Conservation (phyloP, 495 filamentous ascomycete genomes). For the Pyrenula massariospora region DNA sequence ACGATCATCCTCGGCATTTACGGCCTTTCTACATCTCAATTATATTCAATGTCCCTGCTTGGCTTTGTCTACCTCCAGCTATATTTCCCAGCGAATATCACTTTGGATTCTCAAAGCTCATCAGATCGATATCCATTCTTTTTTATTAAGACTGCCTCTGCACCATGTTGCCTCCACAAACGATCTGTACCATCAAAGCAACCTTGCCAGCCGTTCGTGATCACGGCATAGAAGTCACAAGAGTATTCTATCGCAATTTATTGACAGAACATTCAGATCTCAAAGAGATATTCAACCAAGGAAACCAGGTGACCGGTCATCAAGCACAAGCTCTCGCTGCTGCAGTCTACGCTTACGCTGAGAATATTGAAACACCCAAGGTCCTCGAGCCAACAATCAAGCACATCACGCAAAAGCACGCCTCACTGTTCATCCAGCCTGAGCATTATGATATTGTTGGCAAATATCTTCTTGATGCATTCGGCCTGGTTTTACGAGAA, state of each 20-base stretch:
- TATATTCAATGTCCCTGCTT: background rate
- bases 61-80: background rate
- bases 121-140: background rate
- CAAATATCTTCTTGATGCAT: conserved; percentile 53
- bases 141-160: background rate
- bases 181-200: conserved; percentile 2
- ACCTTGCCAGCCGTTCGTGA: conserved; percentile 42
- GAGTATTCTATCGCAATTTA: conserved; percentile 57
- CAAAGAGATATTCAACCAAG: conserved; percentile 53
- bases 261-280: conserved; percentile 48
- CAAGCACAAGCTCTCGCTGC: conserved; percentile 55
- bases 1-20: background rate
- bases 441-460: conserved; percentile 61
- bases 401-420: conserved; percentile 66
- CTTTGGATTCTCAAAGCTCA: background rate
- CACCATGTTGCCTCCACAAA: background rate
- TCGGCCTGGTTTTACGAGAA: conserved; percentile 53
- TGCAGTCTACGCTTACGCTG: conserved; percentile 58
- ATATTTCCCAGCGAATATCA: background rate
- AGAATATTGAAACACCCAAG: conserved; percentile 57
- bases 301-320: conserved; percentile 51
- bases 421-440: conserved; percentile 54
- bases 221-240: conserved; percentile 55
- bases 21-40: background rate
- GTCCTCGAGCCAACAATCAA: conserved; percentile 51